Conservation (phyloP, 169 alveolate species). For the Plasmodium billcollinsi region DNA sequence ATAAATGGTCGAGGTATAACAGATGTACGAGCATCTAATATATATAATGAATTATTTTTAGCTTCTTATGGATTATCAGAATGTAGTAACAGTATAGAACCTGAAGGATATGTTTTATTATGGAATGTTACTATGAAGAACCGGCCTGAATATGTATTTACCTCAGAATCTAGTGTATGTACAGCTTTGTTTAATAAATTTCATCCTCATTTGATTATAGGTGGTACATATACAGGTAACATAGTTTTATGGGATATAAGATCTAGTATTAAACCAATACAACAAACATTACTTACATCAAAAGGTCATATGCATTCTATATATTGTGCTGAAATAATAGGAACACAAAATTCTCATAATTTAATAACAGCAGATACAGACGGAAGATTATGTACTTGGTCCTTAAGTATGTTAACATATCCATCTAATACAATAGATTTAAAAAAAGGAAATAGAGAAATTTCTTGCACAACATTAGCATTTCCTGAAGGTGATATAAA, state of each 20-base stretch:
- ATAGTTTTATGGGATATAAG: constrained; percentile 93
- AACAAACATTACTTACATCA: constrained; percentile 88
- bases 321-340: constrained; percentile 90
- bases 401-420: constrained; percentile 87
- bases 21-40: constrained; percentile 75
- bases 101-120: constrained; percentile 90
- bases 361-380: constrained; percentile 90
- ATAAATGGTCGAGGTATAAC: constrained; percentile 76
- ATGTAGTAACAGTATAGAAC: constrained; percentile 81
- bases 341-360: constrained; percentile 93
- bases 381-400: constrained; percentile 94
- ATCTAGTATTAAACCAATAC: constrained; percentile 90
- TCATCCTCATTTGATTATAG: constrained; percentile 90
- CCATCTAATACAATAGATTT: constrained; percentile 88
- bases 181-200: constrained; percentile 90
- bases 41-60: constrained; percentile 83
- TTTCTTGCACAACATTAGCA: constrained; percentile 46
- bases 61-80: constrained; percentile 89
- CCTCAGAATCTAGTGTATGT: constrained; percentile 91
- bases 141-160: constrained; percentile 91
- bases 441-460: constrained; percentile 62
- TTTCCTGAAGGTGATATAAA: constrained; percentile 76
- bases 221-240: constrained; percentile 94
- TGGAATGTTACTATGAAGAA: constrained; percentile 81
- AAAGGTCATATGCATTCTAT: constrained; percentile 92